These are phyloP conservation scores for Populus deltoides DNA, from an alignment of 345 rosid species.

Conservation along the genomic window DNA sequence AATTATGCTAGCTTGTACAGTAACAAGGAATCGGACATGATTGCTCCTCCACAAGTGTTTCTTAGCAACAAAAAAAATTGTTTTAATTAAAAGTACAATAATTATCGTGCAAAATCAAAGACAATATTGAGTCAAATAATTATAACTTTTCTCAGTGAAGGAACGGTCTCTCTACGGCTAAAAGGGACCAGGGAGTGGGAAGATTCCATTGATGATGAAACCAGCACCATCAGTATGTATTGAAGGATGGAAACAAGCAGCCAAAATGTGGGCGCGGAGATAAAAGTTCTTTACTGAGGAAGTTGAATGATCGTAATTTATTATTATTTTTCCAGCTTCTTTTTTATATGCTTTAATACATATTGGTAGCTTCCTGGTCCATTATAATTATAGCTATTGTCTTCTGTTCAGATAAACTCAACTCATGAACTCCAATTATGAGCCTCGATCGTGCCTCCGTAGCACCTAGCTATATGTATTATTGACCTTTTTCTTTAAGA, in stretches of 20 bases:
- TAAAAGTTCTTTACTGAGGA: not conserved
- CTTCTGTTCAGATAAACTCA: too few relatives aligned
- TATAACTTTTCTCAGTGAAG: not conserved
- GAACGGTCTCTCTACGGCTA: not conserved
- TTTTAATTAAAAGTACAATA: too few relatives aligned
- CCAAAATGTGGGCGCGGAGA: not conserved
- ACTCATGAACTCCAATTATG: too few relatives aligned
- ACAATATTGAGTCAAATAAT: not conserved
- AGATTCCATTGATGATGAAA: slow-evolving; percentile 1
- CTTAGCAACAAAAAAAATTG: not conserved
- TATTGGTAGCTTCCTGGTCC: too few relatives aligned
- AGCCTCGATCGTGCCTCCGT: too few relatives aligned
- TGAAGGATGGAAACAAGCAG: slow-evolving; percentile 1
- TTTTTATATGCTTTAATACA: not conserved
- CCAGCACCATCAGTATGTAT: not conserved
- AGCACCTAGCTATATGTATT: too few relatives aligned
- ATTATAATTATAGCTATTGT: too few relatives aligned
- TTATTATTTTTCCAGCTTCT: not conserved
- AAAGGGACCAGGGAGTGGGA: not conserved
- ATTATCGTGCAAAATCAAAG: not conserved
- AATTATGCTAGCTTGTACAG: not conserved
- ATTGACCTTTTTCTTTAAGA: too few relatives aligned
- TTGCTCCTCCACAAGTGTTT: not conserved
- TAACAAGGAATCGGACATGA: not conserved
- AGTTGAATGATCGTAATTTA: not conserved